Evolutionary conservation across 2,329 filamentous ascomycete species (phyloP).

Genomic region (Fusarium sp.): DNA sequence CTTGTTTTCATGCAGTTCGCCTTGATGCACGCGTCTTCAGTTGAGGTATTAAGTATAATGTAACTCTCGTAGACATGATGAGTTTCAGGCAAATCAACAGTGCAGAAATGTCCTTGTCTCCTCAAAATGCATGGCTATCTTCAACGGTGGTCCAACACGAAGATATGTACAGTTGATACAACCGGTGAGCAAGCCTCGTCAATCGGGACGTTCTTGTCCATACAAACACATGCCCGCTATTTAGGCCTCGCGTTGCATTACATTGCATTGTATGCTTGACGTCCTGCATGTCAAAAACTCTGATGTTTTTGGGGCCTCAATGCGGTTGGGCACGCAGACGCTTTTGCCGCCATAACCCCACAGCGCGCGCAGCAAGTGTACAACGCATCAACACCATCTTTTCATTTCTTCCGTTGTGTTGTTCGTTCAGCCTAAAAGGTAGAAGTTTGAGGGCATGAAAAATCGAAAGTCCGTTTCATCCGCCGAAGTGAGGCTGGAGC

Average conservation of each 20-base stretch:
- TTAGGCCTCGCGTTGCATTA: slow-evolving; percentile 23
- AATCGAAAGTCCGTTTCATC: background rate
- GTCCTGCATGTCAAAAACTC: slow-evolving; percentile 41
- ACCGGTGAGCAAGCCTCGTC: slow-evolving; percentile 39
- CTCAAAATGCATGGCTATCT: slow-evolving; percentile 23
- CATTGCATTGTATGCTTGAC: slow-evolving; percentile 20
- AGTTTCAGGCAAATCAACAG: background rate
- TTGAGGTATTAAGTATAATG: slow-evolving; percentile 32
- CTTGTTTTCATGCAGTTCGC: slow-evolving; percentile 21
- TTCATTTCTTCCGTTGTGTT: slow-evolving; percentile 13
- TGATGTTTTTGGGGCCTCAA: slow-evolving; percentile 42
- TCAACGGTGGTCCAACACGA: slow-evolving; percentile 8
- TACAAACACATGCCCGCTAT: slow-evolving; percentile 33
- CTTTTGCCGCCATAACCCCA: slow-evolving; percentile 56
- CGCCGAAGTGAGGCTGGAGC: slow-evolving; percentile 1
- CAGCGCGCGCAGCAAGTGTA: slow-evolving; percentile 56
- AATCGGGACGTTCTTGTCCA: slow-evolving; percentile 34
- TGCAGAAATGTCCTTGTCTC: slow-evolving; percentile 13
- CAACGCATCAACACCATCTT: slow-evolving; percentile 59
- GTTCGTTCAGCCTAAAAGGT: slow-evolving; percentile 29
- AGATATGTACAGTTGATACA: slow-evolving; percentile 30
- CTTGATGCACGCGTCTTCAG: slow-evolving; percentile 26
- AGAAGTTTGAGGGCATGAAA: slow-evolving; percentile 7
- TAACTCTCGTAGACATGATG: background rate
- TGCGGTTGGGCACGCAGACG: slow-evolving; percentile 64